These are phyloP conservation scores for Mycena rebaudengoi DNA, from an alignment of 768 basidiomycete genomes.

Conservation along the genomic window DNA sequence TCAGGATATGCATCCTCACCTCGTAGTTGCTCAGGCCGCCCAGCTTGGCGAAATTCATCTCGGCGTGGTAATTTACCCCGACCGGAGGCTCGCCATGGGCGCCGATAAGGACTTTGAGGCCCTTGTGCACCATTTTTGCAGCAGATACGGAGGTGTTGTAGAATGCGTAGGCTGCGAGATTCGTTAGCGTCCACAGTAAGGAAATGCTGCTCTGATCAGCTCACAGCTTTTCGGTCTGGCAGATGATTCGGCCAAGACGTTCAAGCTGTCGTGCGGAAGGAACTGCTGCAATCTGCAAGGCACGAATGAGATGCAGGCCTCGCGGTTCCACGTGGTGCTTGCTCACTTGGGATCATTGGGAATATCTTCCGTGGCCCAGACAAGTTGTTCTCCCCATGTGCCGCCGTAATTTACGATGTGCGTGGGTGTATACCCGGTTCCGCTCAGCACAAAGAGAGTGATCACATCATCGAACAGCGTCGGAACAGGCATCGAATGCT, in stretches of 20 bases:
- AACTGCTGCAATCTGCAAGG: constrained; percentile 64
- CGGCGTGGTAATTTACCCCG: constrained; percentile 80
- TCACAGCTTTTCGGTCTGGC: constrained; percentile 67
- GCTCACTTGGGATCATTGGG: constrained; percentile 74
- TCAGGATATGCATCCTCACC: constrained; percentile 49
- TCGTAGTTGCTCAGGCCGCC: constrained; percentile 79
- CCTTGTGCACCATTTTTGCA: constrained; percentile 73
- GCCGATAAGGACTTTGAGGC: constrained; percentile 71
- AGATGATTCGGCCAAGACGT: constrained; percentile 66
- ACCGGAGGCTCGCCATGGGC: constrained; percentile 80
- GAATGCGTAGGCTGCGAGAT: constrained; percentile 60
- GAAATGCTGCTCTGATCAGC: constrained; percentile 40
- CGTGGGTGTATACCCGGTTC: constrained; percentile 78
- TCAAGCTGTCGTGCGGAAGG: constrained; percentile 70
- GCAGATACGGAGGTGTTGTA: constrained; percentile 77
- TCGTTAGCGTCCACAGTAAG: background rate
- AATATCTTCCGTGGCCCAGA: constrained; percentile 73
- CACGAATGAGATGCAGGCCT: background rate
- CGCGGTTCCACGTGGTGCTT: background rate
- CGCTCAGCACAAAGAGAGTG: constrained; percentile 69
- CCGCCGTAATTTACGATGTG: constrained; percentile 86
- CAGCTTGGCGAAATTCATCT: constrained; percentile 69
- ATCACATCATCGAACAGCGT: constrained; percentile 72
- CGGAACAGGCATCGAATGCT: constrained; percentile 75
- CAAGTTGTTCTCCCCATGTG: constrained; percentile 67